Conservation (phyloP, 2,329 filamentous ascomycete genomes). For the Xylariales sp. region DNA sequence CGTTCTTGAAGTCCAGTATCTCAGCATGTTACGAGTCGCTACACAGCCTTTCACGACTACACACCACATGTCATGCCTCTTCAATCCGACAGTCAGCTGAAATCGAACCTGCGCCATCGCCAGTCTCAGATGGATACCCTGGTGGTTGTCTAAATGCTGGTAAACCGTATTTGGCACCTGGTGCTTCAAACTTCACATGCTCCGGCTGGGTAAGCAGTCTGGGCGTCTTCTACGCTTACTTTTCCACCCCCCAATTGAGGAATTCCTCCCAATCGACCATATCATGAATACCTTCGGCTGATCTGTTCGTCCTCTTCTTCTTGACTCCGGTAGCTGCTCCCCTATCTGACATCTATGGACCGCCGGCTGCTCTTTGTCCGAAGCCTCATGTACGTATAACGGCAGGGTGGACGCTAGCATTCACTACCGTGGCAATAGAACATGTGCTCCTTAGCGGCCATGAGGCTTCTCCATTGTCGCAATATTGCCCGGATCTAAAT, state of each 20-base stretch:
- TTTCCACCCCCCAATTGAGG: not conserved
- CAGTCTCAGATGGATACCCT: not conserved
- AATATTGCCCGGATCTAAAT: not conserved
- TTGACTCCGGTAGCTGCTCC: not conserved
- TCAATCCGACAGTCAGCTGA: too few species aligned
- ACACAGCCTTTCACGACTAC: too few species aligned
- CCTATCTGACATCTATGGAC: not conserved
- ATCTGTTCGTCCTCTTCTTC: not conserved
- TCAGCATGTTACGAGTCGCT: too few species aligned
- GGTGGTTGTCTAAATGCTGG: not conserved
- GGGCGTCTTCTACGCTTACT: not conserved
- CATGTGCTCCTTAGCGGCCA: not conserved
- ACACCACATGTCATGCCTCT: too few species aligned
- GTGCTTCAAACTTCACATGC: not conserved
- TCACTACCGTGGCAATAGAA: not conserved
- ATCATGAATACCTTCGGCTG: not conserved
- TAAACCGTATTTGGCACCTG: not conserved
- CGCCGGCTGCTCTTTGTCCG: not conserved
- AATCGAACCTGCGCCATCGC: not conserved
- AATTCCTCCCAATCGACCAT: not conserved
- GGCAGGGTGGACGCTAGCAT: not conserved
- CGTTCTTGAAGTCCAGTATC: too few species aligned
- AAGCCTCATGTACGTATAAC: not conserved
- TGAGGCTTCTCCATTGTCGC: not conserved
- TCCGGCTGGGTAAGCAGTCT: not conserved